Conservation (phyloP, 306 rosid genomes). For the Fagus crenata region DNA sequence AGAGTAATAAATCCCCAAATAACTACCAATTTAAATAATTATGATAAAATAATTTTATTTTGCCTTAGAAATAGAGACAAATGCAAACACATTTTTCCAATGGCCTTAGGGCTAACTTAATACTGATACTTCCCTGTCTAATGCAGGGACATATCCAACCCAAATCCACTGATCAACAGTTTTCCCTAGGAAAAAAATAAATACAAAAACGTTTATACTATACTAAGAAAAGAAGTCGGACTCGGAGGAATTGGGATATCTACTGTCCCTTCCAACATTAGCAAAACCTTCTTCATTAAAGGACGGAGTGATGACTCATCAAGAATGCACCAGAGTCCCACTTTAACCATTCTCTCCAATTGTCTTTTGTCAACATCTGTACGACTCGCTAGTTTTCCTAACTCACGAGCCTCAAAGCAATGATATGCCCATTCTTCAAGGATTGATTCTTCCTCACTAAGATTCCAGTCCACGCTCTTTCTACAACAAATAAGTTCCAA, state of each 20-base stretch:
- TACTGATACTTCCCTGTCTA: no score
- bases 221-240: neutral
- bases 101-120: no score
- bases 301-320: neutral
- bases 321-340: neutral
- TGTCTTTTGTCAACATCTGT: neutral
- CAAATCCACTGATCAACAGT: no score
- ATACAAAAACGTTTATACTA: neutral
- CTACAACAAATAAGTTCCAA: neutral
- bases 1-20: no score
- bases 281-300: neutral
- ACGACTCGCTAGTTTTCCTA: neutral
- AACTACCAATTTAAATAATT: no score
- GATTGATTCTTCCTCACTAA: neutral
- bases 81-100: no score
- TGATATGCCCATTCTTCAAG: neutral
- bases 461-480: neutral
- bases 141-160: no score
- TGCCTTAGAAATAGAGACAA: no score
- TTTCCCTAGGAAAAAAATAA: no score
- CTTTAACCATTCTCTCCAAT: neutral
- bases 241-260: constrained; percentile 1
- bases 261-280: neutral
- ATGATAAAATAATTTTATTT: no score
- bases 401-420: neutral